These are phyloP conservation scores for Fusarium sp. DNA, from an alignment of 2,329 filamentous ascomycete genomes.

Conservation along the genomic window DNA sequence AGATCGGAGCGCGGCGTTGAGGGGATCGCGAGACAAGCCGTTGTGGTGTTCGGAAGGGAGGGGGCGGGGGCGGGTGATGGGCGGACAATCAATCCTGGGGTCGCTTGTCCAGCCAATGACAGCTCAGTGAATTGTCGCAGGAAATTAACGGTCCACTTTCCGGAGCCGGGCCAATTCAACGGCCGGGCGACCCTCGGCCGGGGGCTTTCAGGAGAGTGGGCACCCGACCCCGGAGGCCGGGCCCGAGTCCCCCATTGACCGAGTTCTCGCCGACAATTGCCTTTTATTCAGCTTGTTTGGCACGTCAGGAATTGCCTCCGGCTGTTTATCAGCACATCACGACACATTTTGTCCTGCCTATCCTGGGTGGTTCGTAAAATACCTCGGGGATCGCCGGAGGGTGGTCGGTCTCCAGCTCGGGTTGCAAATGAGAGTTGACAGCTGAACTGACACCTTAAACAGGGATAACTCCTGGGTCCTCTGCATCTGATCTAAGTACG, in stretches of 20 bases:
- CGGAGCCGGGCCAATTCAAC: slow-evolving; percentile 12
- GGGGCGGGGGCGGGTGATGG: slow-evolving; percentile 31
- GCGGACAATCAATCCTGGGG: slow-evolving; percentile 15
- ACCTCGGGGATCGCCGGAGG: slow-evolving; percentile 1
- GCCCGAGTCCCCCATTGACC: slow-evolving; percentile 10
- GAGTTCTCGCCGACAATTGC: neutral
- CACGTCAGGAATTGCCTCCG: neutral
- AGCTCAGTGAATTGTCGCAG: neutral
- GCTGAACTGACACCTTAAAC: slow-evolving; percentile 12
- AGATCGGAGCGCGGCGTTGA: slow-evolving; percentile 6
- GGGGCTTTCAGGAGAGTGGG: neutral
- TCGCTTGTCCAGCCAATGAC: slow-evolving; percentile 28
- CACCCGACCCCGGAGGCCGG: slow-evolving; percentile 9
- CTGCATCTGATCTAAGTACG: neutral
- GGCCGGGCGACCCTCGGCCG: slow-evolving; percentile 9
- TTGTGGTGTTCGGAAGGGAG: slow-evolving; percentile 33
- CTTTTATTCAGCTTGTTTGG: neutral
- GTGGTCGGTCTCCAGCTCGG: neutral
- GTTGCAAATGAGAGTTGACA: slow-evolving; percentile 6
- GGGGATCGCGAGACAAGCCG: slow-evolving; percentile 31
- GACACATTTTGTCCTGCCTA: neutral
- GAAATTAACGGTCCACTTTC: neutral
- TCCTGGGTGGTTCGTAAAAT: neutral
- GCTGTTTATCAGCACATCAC: neutral
- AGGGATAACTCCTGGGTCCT: slow-evolving; percentile 4